Percentiles rank a stretch among this genome's conserved stretches.
phyloP scores from a whole-genome alignment of 306 rosid genomes.

The Cicer cuneatum region DNA sequence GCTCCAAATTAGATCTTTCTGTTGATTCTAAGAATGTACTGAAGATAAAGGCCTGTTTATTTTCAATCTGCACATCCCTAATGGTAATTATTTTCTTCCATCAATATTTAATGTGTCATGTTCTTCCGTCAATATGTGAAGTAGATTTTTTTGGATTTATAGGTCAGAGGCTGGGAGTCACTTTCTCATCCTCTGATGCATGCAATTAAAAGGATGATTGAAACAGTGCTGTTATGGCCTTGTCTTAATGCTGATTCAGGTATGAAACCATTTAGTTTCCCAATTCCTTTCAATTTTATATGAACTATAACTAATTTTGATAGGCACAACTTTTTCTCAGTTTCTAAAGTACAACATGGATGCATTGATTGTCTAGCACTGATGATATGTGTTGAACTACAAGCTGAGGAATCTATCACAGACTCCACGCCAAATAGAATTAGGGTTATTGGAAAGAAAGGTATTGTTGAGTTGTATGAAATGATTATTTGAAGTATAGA shows the following conservation, averaged over 20 bases:
- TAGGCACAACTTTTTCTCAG: slow-evolving; percentile 50
- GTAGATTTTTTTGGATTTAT: slow-evolving; percentile 44
- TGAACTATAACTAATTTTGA: slow-evolving; percentile 26
- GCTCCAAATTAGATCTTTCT: slow-evolving; percentile 62
- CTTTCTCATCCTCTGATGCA: slow-evolving; percentile 64
- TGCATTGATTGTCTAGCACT: slow-evolving; percentile 93
- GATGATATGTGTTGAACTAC: slow-evolving; percentile 83
- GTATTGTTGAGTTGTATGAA: slow-evolving; percentile 43
- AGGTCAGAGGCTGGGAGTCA: slow-evolving; percentile 76
- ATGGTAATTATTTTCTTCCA: slow-evolving; percentile 57
- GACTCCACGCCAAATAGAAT: slow-evolving; percentile 45
- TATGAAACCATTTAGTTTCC: slow-evolving; percentile 42
- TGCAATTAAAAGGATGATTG: slow-evolving; percentile 62
- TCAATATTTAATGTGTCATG: slow-evolving; percentile 30
- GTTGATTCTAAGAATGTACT: slow-evolving; percentile 53
- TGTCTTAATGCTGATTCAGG: slow-evolving; percentile 80
- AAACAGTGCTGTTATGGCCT: slow-evolving; percentile 76
- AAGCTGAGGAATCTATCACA: slow-evolving; percentile 52
- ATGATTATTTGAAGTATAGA: slow-evolving; percentile 19
- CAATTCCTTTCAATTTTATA: slow-evolving; percentile 21
- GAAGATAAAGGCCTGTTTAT: slow-evolving; percentile 76
- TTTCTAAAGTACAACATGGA: slow-evolving; percentile 88
- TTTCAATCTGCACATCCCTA: slow-evolving; percentile 83
- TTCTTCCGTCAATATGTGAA: too few relatives aligned
- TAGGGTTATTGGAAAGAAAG: slow-evolving; percentile 52